phyloP scores from a whole-genome alignment of 2,329 filamentous ascomycete species.

The Triangularia verruculosa region DNA sequence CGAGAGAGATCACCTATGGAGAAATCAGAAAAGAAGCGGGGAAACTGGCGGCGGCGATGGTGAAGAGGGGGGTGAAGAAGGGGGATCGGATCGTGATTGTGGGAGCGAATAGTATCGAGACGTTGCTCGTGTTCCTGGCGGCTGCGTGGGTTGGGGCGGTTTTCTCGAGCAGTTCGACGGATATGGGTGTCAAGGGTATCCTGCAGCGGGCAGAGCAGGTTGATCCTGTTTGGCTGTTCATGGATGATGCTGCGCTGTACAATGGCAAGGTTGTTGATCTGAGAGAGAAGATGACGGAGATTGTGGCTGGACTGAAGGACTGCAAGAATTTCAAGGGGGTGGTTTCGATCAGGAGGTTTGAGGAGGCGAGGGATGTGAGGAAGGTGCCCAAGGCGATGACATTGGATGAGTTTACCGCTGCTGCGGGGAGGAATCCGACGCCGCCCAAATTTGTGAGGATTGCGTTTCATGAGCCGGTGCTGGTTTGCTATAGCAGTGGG shows the following conservation, averaged over 20 bases:
- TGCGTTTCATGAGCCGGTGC: constrained; percentile 69
- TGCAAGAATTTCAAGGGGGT: constrained; percentile 61
- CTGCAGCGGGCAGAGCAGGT: constrained; percentile 73
- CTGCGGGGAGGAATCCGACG: constrained; percentile 29
- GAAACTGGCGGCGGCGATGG: constrained; percentile 62
- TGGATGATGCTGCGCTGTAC: constrained; percentile 77
- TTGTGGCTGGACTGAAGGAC: constrained; percentile 59
- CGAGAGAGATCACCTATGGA: constrained; percentile 62
- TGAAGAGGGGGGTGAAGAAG: constrained; percentile 60
- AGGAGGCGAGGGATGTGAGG: constrained; percentile 56
- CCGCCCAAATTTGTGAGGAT: constrained; percentile 55
- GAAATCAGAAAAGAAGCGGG: constrained; percentile 61
- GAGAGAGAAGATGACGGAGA: constrained; percentile 65
- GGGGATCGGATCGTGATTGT: constrained; percentile 77
- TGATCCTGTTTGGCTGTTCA: constrained; percentile 74
- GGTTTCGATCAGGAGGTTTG: constrained; percentile 66
- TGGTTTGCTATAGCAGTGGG: constrained; percentile 76
- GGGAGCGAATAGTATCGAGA: constrained; percentile 72
- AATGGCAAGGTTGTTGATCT: constrained; percentile 75
- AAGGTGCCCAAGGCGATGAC: constrained; percentile 47
- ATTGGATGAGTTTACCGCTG: constrained; percentile 44
- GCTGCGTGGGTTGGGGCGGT: constrained; percentile 68
- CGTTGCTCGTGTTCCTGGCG: constrained; percentile 68
- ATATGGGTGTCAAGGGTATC: constrained; percentile 78
- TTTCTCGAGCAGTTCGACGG: constrained; percentile 74